Conservation (phyloP, 2,329 filamentous ascomycete species). For the Colletotrichum incanum region DNA sequence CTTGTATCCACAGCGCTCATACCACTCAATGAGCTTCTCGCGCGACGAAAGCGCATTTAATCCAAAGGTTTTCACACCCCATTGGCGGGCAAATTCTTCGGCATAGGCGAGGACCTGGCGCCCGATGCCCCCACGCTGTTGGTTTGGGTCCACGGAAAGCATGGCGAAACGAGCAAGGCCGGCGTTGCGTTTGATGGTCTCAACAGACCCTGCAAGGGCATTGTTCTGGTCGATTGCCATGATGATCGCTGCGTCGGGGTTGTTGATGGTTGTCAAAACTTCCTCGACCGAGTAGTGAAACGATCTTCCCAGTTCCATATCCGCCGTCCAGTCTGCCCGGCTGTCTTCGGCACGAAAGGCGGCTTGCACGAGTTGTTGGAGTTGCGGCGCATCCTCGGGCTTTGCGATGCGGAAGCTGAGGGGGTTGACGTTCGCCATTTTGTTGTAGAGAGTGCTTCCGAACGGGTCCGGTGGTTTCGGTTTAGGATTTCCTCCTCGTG, state of each 20-base stretch:
- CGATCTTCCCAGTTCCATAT: constrained; percentile 49
- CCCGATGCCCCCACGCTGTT: constrained; percentile 54
- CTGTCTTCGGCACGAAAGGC: constrained; percentile 59
- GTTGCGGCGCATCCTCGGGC: constrained; percentile 51
- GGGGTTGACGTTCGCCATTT: constrained; percentile 38
- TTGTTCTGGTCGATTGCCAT: constrained; percentile 47
- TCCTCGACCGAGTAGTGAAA: constrained; percentile 48
- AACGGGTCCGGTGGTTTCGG: too few species aligned
- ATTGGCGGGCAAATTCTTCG: constrained; percentile 51
- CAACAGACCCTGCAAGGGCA: constrained; percentile 49
- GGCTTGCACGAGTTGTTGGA: constrained; percentile 56
- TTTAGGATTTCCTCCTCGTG: neutral
- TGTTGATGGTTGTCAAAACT: constrained; percentile 48
- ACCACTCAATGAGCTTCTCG: constrained; percentile 54
- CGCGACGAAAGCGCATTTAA: constrained; percentile 55
- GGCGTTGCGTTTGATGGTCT: constrained; percentile 45
- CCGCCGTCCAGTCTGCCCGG: constrained; percentile 54
- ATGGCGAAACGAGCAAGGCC: constrained; percentile 51
- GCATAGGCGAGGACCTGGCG: constrained; percentile 51
- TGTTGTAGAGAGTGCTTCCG: neutral
- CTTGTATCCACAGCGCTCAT: constrained; percentile 52
- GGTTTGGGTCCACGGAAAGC: constrained; percentile 53
- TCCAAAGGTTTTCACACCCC: constrained; percentile 49
- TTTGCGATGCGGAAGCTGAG: constrained; percentile 57
- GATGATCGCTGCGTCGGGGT: constrained; percentile 50